Conservation (phyloP, 805 yeast species). For the Ogataea pini region DNA sequence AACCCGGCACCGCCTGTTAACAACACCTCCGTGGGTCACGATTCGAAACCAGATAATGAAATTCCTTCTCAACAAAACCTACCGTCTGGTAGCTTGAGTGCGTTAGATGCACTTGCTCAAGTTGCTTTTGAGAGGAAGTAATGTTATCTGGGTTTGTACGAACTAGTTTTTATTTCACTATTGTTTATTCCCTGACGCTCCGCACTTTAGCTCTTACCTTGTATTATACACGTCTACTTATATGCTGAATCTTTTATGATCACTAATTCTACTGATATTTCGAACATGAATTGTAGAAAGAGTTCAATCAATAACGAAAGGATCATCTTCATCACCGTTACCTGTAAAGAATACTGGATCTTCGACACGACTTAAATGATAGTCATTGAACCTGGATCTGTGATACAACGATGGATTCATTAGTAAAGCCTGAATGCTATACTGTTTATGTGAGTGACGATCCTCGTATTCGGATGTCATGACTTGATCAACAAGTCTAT, state of each 20-base stretch:
- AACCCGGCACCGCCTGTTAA: conserved; percentile 20
- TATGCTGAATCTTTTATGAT: neutral
- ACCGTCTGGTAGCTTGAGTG: conserved; percentile 31
- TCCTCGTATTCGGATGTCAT: conserved; percentile 3
- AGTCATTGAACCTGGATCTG: neutral
- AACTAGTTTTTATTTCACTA: neutral
- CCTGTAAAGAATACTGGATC: conserved; percentile 34
- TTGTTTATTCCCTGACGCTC: neutral
- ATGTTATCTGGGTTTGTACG: neutral
- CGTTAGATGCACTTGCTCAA: conserved; percentile 39
- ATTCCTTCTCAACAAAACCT: conserved; percentile 9
- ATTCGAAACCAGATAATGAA: conserved; percentile 14
- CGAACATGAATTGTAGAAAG: too few species aligned
- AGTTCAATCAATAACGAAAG: conserved; percentile 33
- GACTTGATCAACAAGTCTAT: conserved; percentile 19
- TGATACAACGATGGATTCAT: conserved; percentile 1
- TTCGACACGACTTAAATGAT: neutral
- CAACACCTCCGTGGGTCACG: conserved; percentile 1
- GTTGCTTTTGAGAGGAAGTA: conserved; percentile 38
- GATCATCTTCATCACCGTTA: conserved; percentile 35
- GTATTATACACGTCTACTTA: conserved; percentile 1
- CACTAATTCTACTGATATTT: neutral
- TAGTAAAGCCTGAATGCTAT: neutral
- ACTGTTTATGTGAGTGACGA: neutral
- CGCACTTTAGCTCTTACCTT: conserved; percentile 4